Percentiles rank a stretch among this genome's conserved stretches.
Evolutionary conservation across 768 basidiomycete genomes (phyloP).

Genomic region (Mycena alexandri): DNA sequence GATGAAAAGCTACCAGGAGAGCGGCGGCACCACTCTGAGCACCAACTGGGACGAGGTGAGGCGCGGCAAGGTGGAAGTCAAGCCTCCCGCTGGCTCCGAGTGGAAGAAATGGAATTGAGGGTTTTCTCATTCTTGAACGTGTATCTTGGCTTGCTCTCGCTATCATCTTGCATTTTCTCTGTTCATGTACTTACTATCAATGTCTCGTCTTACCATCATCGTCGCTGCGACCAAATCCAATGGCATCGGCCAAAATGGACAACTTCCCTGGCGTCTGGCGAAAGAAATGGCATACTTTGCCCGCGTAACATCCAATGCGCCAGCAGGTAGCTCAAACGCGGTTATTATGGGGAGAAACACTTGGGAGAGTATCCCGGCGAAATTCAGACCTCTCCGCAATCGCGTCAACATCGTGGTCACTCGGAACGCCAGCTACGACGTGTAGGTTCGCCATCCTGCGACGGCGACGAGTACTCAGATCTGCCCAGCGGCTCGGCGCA

Average conservation of each 20-base stretch:
- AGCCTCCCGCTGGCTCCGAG: slow-evolving; percentile 87
- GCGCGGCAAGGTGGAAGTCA: slow-evolving; percentile 77
- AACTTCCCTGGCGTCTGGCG: slow-evolving; percentile 90
- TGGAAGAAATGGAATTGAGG: slow-evolving; percentile 82
- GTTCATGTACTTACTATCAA: slow-evolving; percentile 40
- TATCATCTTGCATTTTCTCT: slow-evolving; percentile 31
- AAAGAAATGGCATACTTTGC: slow-evolving; percentile 95
- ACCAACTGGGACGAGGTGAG: slow-evolving; percentile 95
- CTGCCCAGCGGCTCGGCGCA: slow-evolving; percentile 22
- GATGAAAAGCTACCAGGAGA: slow-evolving; percentile 98
- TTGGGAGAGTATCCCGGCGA: slow-evolving; percentile 95
- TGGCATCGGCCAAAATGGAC: slow-evolving; percentile 85
- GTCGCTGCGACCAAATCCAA: slow-evolving; percentile 91
- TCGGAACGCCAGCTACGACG: slow-evolving; percentile 65
- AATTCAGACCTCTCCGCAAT: slow-evolving; percentile 82
- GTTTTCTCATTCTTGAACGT: slow-evolving; percentile 3
- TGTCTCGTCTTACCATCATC: slow-evolving; percentile 87
- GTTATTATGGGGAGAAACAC: slow-evolving; percentile 97
- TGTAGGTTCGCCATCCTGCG: slow-evolving; percentile 60
- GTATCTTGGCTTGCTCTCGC: slow-evolving; percentile 18
- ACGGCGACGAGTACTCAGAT: slow-evolving; percentile 12
- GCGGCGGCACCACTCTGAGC: slow-evolving; percentile 94
- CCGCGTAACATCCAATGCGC: slow-evolving; percentile 75
- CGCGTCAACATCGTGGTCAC: slow-evolving; percentile 86
- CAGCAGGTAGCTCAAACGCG: slow-evolving; percentile 70